phyloP scores from a whole-genome alignment of 768 basidiomycete genomes.

The Pilatotrama ljubarskyi region DNA sequence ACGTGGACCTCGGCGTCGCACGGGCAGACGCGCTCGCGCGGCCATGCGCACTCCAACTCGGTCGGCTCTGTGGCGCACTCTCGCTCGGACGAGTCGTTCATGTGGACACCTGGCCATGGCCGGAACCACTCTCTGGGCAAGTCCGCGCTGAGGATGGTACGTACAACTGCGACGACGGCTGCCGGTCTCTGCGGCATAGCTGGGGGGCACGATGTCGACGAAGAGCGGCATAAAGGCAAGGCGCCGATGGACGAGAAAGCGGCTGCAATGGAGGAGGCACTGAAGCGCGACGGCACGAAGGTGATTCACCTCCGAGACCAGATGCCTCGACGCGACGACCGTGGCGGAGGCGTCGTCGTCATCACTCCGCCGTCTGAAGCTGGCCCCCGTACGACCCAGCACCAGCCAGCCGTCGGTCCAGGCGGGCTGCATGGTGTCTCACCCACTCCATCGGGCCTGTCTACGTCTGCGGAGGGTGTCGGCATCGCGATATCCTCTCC shows the following conservation, averaged over 20 bases:
- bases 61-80: slow-evolving; percentile 31
- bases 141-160: slow-evolving; percentile 36
- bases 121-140: slow-evolving; percentile 42
- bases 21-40: slow-evolving; percentile 26
- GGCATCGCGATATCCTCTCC: slow-evolving; percentile 49
- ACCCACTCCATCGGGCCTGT: slow-evolving; percentile 32
- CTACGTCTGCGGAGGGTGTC: slow-evolving; percentile 32
- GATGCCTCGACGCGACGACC: slow-evolving; percentile 7
- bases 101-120: slow-evolving; percentile 32
- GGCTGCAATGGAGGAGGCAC: slow-evolving; percentile 23
- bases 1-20: slow-evolving; percentile 26
- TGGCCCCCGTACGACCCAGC: neutral
- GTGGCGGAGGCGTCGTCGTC: slow-evolving; percentile 15
- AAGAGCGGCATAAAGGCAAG: neutral
- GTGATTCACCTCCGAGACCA: slow-evolving; percentile 26
- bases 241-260: slow-evolving; percentile 21
- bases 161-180: slow-evolving; percentile 36
- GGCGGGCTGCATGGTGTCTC: slow-evolving; percentile 25
- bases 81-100: slow-evolving; percentile 25
- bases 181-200: slow-evolving; percentile 29
- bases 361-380: slow-evolving; percentile 16
- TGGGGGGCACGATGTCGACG: slow-evolving; percentile 14
- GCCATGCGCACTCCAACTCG: slow-evolving; percentile 41
- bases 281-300: slow-evolving; percentile 30
- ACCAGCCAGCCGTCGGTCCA: slow-evolving; percentile 1